Percentiles rank a stretch among this genome's conserved stretches.
Evolutionary conservation across 345 rosid species (phyloP).

Genomic region (Bruguiera sexangula): DNA sequence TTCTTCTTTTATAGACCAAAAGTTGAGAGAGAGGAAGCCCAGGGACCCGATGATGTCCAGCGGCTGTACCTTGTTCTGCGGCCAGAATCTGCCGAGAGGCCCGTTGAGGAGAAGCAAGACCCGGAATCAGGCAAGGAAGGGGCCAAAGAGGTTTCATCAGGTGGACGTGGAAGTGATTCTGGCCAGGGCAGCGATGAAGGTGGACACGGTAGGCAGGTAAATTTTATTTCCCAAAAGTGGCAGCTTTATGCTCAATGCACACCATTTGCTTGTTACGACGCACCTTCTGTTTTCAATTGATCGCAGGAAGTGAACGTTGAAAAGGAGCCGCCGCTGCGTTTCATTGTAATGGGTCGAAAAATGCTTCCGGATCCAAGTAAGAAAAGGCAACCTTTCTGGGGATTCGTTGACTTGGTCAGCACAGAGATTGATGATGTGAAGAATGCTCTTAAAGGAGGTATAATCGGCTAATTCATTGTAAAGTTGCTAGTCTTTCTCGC

Average conservation of each 20-base stretch:
- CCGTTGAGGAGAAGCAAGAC: slow-evolving; percentile 57
- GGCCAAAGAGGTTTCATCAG: slow-evolving; percentile 10
- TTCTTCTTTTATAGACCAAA: slow-evolving; percentile 81
- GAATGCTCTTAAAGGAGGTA: slow-evolving; percentile 61
- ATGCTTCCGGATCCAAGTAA: slow-evolving; percentile 62
- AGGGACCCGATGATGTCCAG: slow-evolving; percentile 54
- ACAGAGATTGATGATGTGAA: slow-evolving; percentile 50
- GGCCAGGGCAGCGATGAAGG: slow-evolving; percentile 28
- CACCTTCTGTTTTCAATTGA: neutral
- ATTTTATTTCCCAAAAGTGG: neutral
- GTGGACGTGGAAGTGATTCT: slow-evolving; percentile 3
- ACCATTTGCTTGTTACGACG: too few relatives aligned
- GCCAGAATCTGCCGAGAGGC: slow-evolving; percentile 59
- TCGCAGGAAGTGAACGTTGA: slow-evolving; percentile 55
- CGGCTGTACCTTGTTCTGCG: slow-evolving; percentile 59
- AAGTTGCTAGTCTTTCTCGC: neutral
- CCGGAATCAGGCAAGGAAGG: slow-evolving; percentile 57
- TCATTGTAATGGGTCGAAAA: slow-evolving; percentile 68
- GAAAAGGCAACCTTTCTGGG: slow-evolving; percentile 62
- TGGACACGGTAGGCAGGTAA: slow-evolving; percentile 57
- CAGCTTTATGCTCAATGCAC: neutral
- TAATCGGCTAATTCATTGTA: neutral
- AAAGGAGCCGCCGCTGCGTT: slow-evolving; percentile 50
- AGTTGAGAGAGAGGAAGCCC: slow-evolving; percentile 64
- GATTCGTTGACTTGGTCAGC: slow-evolving; percentile 71